Base-by-base conservation (phyloP, 441 rosid species). In the Adansonia grandidieri region DNA sequence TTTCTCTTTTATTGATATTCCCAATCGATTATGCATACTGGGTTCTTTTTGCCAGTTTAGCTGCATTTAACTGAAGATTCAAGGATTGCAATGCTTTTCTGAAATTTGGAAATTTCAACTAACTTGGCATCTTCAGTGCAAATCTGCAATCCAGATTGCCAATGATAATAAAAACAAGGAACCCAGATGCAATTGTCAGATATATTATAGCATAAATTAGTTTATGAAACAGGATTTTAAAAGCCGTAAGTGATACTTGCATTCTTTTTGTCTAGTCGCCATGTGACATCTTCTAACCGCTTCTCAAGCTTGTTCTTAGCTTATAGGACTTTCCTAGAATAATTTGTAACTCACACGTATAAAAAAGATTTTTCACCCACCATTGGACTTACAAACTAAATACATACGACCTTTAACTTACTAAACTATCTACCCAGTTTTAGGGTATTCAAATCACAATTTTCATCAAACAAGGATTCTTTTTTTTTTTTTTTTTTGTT, bases 231-330 rank as follows among this genome's bases (percentile, higher is more conserved):
- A 28, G 32, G 32, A 28, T 28, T 28, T 28, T 28, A 28, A 28
- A 28, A 28, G 32, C 32, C 32, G 2, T 28, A 28, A 28, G 32
- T 28, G 32, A 28, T 28, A 88, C 90, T 5, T 40, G 89, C 92
- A 83, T 96, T 91, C 86, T 92, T 96, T 88, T 91, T 91, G 82
- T 91, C 88, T 96, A 80, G 81, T 77, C 99, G 88, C 97, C 93
- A 94, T 58, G 96, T 87, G 65, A 96, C 89, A 85, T 96, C 99
- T 79, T 96, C 99, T 75, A 96, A 80, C 81, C 89, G 94, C 88
- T 91, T 92, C 90, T 96, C 97, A 84, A 96, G 97, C 81, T 96
- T 94, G 88, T 73, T 89, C 89, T 96, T 96, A 56, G 98, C 99
- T 85, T 22, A 17, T 3, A 60, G 6, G 37, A 60, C 13, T 9